phyloP scores from a whole-genome alignment of 2,329 filamentous ascomycete genomes.

The Arthrobotrys megalospora region DNA sequence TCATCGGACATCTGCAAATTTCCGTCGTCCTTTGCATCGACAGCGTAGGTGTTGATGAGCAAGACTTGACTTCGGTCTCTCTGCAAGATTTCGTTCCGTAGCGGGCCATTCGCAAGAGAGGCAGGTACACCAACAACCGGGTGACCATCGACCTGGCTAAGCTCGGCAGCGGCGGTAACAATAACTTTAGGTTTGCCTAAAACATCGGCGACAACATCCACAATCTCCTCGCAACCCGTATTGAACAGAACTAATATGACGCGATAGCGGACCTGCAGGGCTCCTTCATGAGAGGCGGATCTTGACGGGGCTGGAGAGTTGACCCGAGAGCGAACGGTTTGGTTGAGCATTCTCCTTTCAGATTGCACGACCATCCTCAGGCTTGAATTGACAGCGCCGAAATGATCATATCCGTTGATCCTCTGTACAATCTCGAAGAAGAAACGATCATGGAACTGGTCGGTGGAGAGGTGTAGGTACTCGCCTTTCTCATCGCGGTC shows the following conservation, averaged over 20 bases:
- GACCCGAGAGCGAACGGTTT: slow-evolving; percentile 56
- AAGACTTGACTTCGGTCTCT: slow-evolving; percentile 75
- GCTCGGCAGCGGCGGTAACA: slow-evolving; percentile 73
- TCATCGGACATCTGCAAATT: slow-evolving; percentile 73
- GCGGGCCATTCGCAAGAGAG: slow-evolving; percentile 66
- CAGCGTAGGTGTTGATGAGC: slow-evolving; percentile 82
- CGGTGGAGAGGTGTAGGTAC: slow-evolving; percentile 61
- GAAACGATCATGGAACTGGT: slow-evolving; percentile 62
- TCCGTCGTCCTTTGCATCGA: slow-evolving; percentile 77
- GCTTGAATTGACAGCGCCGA: slow-evolving; percentile 60
- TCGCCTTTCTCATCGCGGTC: slow-evolving; percentile 62
- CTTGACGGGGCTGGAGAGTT: slow-evolving; percentile 57
- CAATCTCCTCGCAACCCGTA: slow-evolving; percentile 79
- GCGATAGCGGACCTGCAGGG: slow-evolving; percentile 58
- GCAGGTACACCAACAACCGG: slow-evolving; percentile 42
- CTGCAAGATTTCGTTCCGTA: slow-evolving; percentile 74
- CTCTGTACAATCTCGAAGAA: slow-evolving; percentile 62
- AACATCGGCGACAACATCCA: slow-evolving; percentile 82
- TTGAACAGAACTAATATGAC: slow-evolving; percentile 78
- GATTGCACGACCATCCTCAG: slow-evolving; percentile 60
- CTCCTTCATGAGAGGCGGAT: slow-evolving; percentile 55
- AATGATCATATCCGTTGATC: slow-evolving; percentile 61
- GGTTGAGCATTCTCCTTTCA: slow-evolving; percentile 56
- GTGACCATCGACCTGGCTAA: slow-evolving; percentile 58
- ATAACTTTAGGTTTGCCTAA: slow-evolving; percentile 80